These are phyloP conservation scores for Camelina sativa DNA, from an alignment of 345 rosid species.

Conservation along the genomic window DNA sequence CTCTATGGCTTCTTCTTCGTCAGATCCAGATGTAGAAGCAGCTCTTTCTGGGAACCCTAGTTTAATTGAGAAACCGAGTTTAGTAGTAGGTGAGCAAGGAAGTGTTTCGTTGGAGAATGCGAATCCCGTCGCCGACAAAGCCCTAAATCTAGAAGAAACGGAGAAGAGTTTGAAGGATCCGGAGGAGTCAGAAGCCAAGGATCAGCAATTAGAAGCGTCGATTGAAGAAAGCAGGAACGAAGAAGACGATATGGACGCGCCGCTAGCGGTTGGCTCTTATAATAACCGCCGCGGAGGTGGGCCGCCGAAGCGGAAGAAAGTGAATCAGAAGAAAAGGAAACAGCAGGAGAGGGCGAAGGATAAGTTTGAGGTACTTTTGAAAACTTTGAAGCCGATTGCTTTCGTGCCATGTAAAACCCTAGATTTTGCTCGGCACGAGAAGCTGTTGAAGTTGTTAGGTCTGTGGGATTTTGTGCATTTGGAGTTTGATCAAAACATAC, in stretches of 20 bases:
- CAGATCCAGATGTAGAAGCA: slow-evolving; percentile 25
- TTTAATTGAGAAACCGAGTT: slow-evolving; percentile 16
- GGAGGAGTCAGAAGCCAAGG: slow-evolving; percentile 22
- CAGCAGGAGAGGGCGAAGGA: slow-evolving; percentile 44
- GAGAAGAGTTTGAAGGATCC: slow-evolving; percentile 7
- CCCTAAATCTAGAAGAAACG: slow-evolving; percentile 28
- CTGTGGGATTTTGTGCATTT: slow-evolving; percentile 85
- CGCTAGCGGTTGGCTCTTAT: slow-evolving; percentile 36
- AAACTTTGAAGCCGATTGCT: slow-evolving; percentile 62
- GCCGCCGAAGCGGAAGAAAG: slow-evolving; percentile 49
- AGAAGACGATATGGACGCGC: slow-evolving; percentile 40
- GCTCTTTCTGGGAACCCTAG: not conserved
- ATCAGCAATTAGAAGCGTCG: slow-evolving; percentile 31
- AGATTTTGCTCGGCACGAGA: slow-evolving; percentile 65
- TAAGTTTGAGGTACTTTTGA: slow-evolving; percentile 58
- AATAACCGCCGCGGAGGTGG: slow-evolving; percentile 53
- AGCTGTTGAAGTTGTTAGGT: slow-evolving; percentile 63
- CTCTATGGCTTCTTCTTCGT: slow-evolving; percentile 42
- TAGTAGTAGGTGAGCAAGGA: slow-evolving; percentile 16
- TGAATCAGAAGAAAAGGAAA: slow-evolving; percentile 44
- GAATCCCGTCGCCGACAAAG: not conserved
- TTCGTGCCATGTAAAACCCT: slow-evolving; percentile 54
- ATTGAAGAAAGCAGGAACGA: slow-evolving; percentile 37
- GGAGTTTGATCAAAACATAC: slow-evolving; percentile 61
- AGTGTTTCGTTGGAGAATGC: not conserved